Evolutionary conservation across 1,284 basidiomycete genomes (phyloP).

Genomic region (Rhodotorula mucilaginosa): DNA sequence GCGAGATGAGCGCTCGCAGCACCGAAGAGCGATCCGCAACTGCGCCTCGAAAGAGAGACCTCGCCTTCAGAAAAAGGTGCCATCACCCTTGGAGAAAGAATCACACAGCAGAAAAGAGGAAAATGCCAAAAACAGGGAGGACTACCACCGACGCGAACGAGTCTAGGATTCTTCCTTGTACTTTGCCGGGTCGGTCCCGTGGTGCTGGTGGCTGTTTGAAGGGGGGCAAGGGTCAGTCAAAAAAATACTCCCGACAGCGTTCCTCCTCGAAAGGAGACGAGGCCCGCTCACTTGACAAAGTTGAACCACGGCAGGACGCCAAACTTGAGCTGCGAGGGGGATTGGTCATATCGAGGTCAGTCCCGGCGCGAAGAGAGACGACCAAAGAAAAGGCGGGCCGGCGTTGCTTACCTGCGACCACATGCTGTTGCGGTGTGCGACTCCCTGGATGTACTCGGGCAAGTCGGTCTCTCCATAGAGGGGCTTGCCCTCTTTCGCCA

Average conservation of each 20-base stretch:
- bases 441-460: slow-evolving; percentile 80
- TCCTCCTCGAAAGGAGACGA: no score
- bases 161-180: slow-evolving; percentile 53
- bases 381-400: no score
- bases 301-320: slow-evolving; percentile 69
- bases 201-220: slow-evolving; percentile 63
- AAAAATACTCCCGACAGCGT: no score
- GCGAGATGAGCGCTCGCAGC: no score
- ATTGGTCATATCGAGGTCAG: neutral
- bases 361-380: no score
- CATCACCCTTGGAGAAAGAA: no score
- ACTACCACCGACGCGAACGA: neutral
- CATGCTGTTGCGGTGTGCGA: slow-evolving; percentile 85
- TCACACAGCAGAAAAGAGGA: neutral
- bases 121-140: neutral
- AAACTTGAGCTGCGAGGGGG: slow-evolving; percentile 61
- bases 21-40: no score
- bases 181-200: slow-evolving; percentile 79
- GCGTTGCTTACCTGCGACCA: slow-evolving; percentile 62
- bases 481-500: slow-evolving; percentile 69
- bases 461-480: slow-evolving; percentile 80
- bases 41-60: no score
- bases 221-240: neutral
- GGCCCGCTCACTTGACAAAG: slow-evolving; percentile 61
- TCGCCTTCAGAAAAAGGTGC: no score